Conservation (phyloP, 805 yeast genomes). For the Grigorovia yakushimaensis region DNA sequence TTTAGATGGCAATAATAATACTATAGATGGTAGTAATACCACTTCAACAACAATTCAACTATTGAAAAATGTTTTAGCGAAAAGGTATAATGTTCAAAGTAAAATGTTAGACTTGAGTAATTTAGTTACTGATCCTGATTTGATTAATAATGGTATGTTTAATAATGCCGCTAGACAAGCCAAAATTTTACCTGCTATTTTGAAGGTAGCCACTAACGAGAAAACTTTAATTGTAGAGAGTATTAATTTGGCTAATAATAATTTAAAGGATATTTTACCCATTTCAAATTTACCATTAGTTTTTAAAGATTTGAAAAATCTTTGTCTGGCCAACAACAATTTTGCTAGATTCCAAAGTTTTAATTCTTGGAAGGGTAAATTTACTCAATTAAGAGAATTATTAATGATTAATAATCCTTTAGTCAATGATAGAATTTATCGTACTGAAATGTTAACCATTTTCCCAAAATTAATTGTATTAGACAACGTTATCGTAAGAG, state of each 20-base stretch:
- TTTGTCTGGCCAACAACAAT: constrained; percentile 71
- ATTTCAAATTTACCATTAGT: constrained; percentile 60
- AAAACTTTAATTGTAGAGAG: constrained; percentile 44
- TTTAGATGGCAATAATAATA: constrained; percentile 4
- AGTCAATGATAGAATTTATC: constrained; percentile 36
- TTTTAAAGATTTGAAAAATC: constrained; percentile 66
- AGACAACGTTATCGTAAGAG: constrained; percentile 71
- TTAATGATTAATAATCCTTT: constrained; percentile 73
- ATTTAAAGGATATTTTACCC: constrained; percentile 47
- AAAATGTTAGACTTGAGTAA: constrained; percentile 62
- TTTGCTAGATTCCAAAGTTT: constrained; percentile 49
- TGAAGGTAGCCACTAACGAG: constrained; percentile 65
- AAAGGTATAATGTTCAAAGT: constrained; percentile 58
- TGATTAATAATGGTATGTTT: constrained; percentile 56
- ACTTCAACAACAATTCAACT: constrained; percentile 46
- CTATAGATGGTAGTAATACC: no score
- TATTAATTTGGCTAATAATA: constrained; percentile 60
- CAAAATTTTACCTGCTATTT: constrained; percentile 82
- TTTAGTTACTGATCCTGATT: constrained; percentile 53
- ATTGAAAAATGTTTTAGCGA: constrained; percentile 49
- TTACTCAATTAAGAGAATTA: constrained; percentile 63
- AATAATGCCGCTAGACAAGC: constrained; percentile 51
- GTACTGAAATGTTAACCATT: constrained; percentile 50
- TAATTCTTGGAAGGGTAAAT: constrained; percentile 70
- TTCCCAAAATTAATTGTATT: constrained; percentile 75